Conservation (phyloP, 768 basidiomycete species). For the Suillus paluster region DNA sequence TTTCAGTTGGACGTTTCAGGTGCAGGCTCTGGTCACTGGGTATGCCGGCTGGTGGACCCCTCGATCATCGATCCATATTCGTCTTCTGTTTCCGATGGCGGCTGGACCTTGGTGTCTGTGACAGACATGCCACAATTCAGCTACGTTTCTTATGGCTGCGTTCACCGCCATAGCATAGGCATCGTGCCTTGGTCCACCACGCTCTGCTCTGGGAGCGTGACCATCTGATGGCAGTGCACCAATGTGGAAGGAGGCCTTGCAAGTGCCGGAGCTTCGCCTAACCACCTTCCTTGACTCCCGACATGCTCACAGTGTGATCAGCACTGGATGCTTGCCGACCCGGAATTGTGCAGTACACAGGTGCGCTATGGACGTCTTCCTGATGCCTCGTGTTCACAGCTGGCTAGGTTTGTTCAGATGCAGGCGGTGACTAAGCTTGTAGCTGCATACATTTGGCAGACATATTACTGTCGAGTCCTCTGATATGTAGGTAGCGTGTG, state of each 20-base stretch:
- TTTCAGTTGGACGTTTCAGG: background rate
- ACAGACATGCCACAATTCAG: background rate
- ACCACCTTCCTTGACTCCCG: background rate
- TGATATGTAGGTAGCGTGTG: constrained; percentile 3
- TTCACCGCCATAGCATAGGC: background rate
- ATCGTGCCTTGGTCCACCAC: background rate
- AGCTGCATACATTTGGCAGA: constrained; percentile 2
- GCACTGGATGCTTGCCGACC: background rate
- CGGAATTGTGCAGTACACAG: constrained; percentile 1
- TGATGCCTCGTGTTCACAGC: background rate
- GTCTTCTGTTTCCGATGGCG: background rate
- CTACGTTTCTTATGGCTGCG: background rate
- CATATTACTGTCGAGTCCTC: constrained; percentile 4
- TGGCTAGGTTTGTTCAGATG: background rate
- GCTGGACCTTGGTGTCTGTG: background rate
- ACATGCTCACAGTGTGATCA: background rate
- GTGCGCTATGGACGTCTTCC: background rate
- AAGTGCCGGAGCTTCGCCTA: background rate
- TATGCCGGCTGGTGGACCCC: background rate
- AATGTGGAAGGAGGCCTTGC: constrained; percentile 5
- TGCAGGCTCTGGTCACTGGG: background rate
- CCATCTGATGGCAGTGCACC: constrained; percentile 1
- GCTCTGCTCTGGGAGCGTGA: background rate
- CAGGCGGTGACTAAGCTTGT: background rate
- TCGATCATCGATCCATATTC: constrained; percentile 4